Percentiles rank a stretch among this genome's conserved stretches.
phyloP scores from a whole-genome alignment of 345 rosid species.

The Salix arbutifolia region DNA sequence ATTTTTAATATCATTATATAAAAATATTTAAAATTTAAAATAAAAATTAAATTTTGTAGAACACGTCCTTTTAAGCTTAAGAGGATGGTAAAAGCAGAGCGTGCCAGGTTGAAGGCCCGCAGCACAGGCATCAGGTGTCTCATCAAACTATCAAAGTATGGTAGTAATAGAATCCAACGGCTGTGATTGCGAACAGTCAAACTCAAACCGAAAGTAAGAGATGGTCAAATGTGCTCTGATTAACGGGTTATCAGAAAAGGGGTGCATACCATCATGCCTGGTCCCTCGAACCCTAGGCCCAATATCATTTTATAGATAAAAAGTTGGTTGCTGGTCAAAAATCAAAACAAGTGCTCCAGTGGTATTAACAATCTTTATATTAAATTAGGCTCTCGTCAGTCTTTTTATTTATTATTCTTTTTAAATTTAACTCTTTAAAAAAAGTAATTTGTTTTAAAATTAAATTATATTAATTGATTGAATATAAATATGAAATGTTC shows the following conservation, averaged over 20 bases:
- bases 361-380: no score
- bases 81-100: background rate
- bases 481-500: no score
- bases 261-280: constrained; percentile 6
- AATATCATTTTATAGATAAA: background rate
- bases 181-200: background rate
- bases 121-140: constrained; percentile 5
- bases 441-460: no score
- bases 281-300: background rate
- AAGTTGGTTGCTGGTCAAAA: no score
- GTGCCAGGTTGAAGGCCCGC: background rate
- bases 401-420: no score
- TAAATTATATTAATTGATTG: no score
- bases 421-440: no score
- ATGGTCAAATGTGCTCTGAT: constrained; percentile 17
- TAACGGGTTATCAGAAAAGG: background rate
- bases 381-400: no score
- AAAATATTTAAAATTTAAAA: no score
- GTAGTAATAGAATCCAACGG: background rate
- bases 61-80: no score
- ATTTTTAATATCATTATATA: accelerated
- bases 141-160: background rate
- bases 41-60: no score
- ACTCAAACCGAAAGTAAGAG: constrained; percentile 10
- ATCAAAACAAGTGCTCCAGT: no score